A percentile compares a stretch with the other conserved stretches of the same genome.
phyloP scores from a whole-genome alignment of 2,329 filamentous ascomycete species.

The Trichophyton benhamiae region DNA sequence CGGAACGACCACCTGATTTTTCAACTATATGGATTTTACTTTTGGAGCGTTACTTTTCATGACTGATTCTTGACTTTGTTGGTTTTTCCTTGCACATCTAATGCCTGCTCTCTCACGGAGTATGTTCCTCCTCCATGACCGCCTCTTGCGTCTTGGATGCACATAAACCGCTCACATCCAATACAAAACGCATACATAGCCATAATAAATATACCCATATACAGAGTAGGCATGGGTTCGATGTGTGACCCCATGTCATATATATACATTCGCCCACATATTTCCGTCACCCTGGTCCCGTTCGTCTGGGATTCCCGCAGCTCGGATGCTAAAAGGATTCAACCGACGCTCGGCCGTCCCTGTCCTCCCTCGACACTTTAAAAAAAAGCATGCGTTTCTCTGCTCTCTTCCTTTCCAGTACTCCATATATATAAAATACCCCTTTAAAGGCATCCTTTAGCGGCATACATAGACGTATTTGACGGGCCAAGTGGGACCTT shows the following conservation, averaged over 20 bases:
- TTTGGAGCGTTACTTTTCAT: neutral
- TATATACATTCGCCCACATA: neutral
- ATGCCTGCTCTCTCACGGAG: neutral
- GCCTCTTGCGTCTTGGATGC: neutral
- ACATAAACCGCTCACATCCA: neutral
- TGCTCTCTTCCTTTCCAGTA: neutral
- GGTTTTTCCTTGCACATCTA: neutral
- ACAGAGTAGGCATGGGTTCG: neutral
- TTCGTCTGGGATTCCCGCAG: neutral
- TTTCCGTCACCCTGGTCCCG: neutral
- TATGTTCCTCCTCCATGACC: too few species aligned
- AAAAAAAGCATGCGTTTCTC: neutral
- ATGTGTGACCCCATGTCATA: neutral
- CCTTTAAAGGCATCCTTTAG: too few species aligned
- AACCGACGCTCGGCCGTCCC: neutral
- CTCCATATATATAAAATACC: neutral
- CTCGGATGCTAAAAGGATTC: neutral
- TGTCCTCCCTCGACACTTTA: neutral
- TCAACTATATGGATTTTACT: neutral
- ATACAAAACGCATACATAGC: neutral
- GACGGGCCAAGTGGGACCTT: neutral
- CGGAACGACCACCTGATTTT: neutral
- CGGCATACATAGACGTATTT: neutral
- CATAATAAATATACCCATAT: neutral
- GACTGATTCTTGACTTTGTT: neutral